A percentile compares a stretch with the other conserved stretches of the same genome.
phyloP scores from a whole-genome alignment of 345 rosid genomes.

The Pugionium cornutum region DNA sequence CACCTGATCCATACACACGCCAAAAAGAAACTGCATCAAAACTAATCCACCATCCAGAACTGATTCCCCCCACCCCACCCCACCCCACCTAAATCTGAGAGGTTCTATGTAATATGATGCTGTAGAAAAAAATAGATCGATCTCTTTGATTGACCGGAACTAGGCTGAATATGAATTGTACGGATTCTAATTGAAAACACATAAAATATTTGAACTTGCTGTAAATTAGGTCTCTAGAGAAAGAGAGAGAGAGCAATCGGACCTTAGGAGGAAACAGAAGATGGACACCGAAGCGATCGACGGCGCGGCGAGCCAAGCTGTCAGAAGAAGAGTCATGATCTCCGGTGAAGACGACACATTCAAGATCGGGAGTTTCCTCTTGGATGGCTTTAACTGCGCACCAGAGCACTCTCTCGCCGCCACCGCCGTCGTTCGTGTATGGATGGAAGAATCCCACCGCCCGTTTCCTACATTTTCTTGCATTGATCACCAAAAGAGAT shows the following conservation, averaged over 20 bases:
- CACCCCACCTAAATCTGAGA: neutral
- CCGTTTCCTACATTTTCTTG: constrained; percentile 44
- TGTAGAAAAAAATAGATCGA: neutral
- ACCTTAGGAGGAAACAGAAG: constrained; percentile 76
- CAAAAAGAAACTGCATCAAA: constrained; percentile 2
- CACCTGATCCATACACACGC: constrained; percentile 49
- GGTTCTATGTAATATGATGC: neutral
- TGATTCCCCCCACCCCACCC: constrained; percentile 17
- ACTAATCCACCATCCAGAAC: neutral
- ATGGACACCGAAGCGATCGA: constrained; percentile 79
- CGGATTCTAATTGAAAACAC: neutral
- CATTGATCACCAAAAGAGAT: constrained; percentile 42
- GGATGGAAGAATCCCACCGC: constrained; percentile 95
- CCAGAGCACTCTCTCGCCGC: constrained; percentile 97
- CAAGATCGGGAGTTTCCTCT: constrained; percentile 67
- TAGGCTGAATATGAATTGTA: too few species aligned
- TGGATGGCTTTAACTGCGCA: constrained; percentile 92
- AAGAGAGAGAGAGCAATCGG: constrained; percentile 5
- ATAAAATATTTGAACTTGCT: neutral
- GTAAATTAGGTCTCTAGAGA: neutral
- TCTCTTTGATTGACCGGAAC: too few species aligned
- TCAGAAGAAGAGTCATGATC: constrained; percentile 72
- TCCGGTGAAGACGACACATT: constrained; percentile 72
- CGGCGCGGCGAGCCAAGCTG: constrained; percentile 63
- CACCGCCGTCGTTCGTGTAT: constrained; percentile 94